phyloP scores from a whole-genome alignment of 148 eudicot genomes.

The Nepenthes gracilis region DNA sequence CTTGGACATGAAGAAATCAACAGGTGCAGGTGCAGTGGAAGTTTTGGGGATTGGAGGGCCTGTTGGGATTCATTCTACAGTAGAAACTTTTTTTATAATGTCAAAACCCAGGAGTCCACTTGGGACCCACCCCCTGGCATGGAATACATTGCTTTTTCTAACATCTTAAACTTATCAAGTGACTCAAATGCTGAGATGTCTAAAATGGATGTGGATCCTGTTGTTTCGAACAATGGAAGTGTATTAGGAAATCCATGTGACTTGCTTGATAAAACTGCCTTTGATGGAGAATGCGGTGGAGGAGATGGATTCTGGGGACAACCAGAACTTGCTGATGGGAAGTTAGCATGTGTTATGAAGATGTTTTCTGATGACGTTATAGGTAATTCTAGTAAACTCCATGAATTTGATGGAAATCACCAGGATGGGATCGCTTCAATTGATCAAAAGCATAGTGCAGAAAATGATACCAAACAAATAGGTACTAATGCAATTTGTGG shows the following conservation, averaged over 20 bases:
- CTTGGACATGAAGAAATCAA: conserved; percentile 14
- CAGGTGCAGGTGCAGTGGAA: conserved; percentile 8
- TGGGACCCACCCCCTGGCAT: conserved; percentile 86
- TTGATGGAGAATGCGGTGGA: neutral
- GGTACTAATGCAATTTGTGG: no score
- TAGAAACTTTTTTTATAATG: conserved; percentile 60
- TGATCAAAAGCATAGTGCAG: no score
- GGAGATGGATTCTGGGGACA: no score
- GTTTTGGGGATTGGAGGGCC: conserved; percentile 48
- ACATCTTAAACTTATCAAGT: conserved; percentile 1
- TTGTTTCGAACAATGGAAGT: conserved; percentile 10
- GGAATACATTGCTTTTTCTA: conserved; percentile 38
- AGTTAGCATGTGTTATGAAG: no score
- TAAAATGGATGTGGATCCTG: conserved; percentile 12
- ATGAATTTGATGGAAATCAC: no score
- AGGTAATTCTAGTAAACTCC: no score
- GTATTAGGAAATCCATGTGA: conserved; percentile 4
- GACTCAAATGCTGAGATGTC: conserved; percentile 20
- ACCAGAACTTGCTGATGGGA: no score
- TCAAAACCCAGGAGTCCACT: conserved; percentile 47
- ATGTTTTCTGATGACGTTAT: no score
- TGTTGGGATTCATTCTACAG: conserved; percentile 59
- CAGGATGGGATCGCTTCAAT: no score
- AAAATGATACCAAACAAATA: no score
- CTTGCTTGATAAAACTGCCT: conserved; percentile 6